A percentile compares a stretch with the other conserved stretches of the same genome.
Conservation (phyloP, 2,329 filamentous ascomycete species). For the Aspergillus nomiae region DNA sequence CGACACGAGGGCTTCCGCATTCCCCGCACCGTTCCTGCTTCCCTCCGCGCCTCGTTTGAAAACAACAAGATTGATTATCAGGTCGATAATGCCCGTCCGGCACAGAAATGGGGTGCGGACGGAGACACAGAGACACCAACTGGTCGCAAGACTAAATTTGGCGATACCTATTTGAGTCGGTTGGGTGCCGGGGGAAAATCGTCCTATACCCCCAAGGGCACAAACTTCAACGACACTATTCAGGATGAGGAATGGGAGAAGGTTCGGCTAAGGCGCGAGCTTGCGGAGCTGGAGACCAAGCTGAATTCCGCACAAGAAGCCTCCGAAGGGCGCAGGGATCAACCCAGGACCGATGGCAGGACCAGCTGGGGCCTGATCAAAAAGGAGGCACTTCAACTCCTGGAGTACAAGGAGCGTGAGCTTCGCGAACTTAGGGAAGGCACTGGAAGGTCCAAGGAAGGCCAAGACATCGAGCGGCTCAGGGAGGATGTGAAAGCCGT, state of each 20-base stretch:
- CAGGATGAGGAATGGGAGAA: constrained; percentile 96
- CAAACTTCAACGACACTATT: constrained; percentile 83
- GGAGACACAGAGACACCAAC: constrained; percentile 79
- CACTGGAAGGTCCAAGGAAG: constrained; percentile 57
- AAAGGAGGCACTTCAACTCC: constrained; percentile 86
- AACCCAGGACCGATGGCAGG: constrained; percentile 64
- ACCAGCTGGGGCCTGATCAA: constrained; percentile 90
- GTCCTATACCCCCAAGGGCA: constrained; percentile 78
- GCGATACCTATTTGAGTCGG: constrained; percentile 91
- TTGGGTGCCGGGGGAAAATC: constrained; percentile 76
- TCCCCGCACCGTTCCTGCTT: constrained; percentile 85
- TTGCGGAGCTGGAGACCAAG: constrained; percentile 85
- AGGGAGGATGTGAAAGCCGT: constrained; percentile 85
- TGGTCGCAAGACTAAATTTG: constrained; percentile 94
- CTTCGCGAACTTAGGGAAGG: constrained; percentile 71
- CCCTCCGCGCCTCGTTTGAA: constrained; percentile 88
- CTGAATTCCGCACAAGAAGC: constrained; percentile 78
- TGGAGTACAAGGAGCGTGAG: constrained; percentile 90
- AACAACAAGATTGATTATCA: constrained; percentile 97
- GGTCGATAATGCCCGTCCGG: constrained; percentile 71
- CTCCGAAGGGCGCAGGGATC: constrained; percentile 62
- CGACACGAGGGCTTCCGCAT: constrained; percentile 94
- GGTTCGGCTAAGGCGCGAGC: constrained; percentile 88
- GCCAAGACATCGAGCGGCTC: constrained; percentile 73
- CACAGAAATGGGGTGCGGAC: constrained; percentile 76